Base-by-base conservation (phyloP, 2,329 filamentous ascomycete species). In the Colletotrichum sansevieriae region DNA sequence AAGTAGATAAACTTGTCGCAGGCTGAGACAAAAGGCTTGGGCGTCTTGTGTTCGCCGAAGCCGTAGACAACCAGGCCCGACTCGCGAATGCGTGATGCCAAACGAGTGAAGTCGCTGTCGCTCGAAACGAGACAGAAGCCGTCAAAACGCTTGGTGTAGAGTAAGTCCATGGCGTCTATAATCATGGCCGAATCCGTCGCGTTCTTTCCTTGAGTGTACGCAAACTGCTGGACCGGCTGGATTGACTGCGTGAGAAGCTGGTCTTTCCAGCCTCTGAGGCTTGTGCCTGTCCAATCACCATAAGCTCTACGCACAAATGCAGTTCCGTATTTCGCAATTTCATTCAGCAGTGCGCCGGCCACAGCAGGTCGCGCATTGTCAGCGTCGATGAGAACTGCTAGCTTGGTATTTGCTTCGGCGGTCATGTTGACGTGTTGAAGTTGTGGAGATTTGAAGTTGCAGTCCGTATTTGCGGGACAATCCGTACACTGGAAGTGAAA, bases 131-230 rank as follows among this genome's bases (percentile, higher is more conserved):
- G 47, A 25, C 47, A 51, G 22, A 51, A 51, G 25, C 47, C 47
- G 25, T 76, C 74, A 37, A 78, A 78, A 4, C 72, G 73, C 43
- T 73, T 72, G 0, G 77, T 71, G 52, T 80, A 78, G 1, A 80
- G 63, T 11, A 80, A 71, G 63, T 80, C 78, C 78, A 80, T 80
- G 35, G 78, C 78, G 47, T 80, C 78, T 41, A 80, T 80, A 2
- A 79, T 73, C 77, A 79, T 78, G 52, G 78, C 78, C 0, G 74
- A 70, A 49, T 79, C 78, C 1, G 77, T 79, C 1, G 78, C 68
- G 47, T 79, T 80, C 56, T 80, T 80, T n/a, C 77, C 76, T 0
- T 68, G 49, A 0, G 78, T 80, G 47, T 79, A 80, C 2, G 77
- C 73, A 22, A 79, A 80, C 59, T 80, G 78, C 65, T 80, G 77